Percentiles rank a stretch among this genome's conserved stretches.
These are phyloP conservation scores for Neurospora crassa DNA, from an alignment of 2,329 filamentous ascomycete species.

Conservation along the genomic window DNA sequence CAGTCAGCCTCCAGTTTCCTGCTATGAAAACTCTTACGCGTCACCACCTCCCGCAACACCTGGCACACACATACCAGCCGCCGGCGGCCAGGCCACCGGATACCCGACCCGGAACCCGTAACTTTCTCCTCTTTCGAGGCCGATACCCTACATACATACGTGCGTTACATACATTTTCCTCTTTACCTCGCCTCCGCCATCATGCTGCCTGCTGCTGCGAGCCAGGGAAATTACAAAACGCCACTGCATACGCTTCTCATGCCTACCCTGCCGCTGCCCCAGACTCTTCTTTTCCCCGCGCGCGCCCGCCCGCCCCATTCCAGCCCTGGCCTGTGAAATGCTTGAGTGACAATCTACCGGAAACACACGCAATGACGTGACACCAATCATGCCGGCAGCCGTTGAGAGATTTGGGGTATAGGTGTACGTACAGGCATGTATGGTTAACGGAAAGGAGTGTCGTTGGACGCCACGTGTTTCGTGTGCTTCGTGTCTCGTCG, in stretches of 20 bases:
- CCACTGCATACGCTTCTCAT: background rate
- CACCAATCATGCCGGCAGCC: background rate
- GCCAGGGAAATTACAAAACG: background rate
- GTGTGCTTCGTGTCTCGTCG: background rate
- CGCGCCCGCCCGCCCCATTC: background rate
- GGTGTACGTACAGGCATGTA: background rate
- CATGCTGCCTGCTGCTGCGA: background rate
- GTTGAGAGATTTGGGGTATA: background rate
- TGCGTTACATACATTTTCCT: background rate
- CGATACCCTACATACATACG: background rate
- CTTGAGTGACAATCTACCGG: background rate
- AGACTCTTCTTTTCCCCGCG: background rate
- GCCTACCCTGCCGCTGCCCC: background rate
- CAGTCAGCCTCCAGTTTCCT: background rate
- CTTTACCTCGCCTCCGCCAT: background rate
- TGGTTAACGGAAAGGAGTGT: background rate
- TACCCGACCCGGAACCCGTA: background rate
- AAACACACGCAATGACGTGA: background rate
- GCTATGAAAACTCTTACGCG: background rate
- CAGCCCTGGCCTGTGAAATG: background rate
- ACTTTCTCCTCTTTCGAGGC: background rate
- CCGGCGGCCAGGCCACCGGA: background rate
- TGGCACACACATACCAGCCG: no score
- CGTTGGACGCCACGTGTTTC: conserved; percentile 7
- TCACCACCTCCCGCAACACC: background rate